Base-by-base conservation (phyloP, 1,284 basidiomycete genomes). In the Microbotryum scabiosae region DNA sequence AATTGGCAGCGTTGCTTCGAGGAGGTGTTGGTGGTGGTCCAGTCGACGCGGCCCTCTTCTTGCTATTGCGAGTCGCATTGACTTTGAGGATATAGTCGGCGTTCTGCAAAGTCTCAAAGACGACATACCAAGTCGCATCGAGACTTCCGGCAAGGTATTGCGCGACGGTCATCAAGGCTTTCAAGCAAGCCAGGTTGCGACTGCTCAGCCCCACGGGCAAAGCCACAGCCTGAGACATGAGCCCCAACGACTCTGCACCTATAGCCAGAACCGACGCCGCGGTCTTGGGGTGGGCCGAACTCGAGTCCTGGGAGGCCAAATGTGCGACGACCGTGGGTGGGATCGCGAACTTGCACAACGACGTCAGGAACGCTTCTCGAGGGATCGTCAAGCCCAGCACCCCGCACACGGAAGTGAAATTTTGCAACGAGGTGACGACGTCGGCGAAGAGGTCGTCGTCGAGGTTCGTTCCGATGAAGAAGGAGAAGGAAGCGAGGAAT, bases 361-460 rank as follows among this genome's bases (percentile, higher is more conserved):
- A 87, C 23, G 84, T 87, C 70, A 97, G 83, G 75, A 97, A 89
- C 0, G 91, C 90, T 68, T 97, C 91, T n/a, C 94, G 83, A 0
- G 92, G 90, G 0, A 89, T 93, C 0, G 79, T 77, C 5, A 97
- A 80, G 2, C 82, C 84, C 14, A 97, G 82, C 74, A 89, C 87
- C n/a, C 94, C 94, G 32, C 89, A 85, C 1, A 90, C 88, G 60
- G 88, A 87, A 4, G 88, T 88, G 74, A 96, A 83, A 43, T 86
- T 85, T 69, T 92, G 87, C 67, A 89, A 84, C 59, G 86, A 85
- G 1, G 84, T 80, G 14, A 94, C 80, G 4, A 87, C 85, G 61
- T 91, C 89, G 9, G 85, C 84, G 71, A 94, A 94, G 6, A 93
- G 80, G 57, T 89, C 84, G 69, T 92, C 89, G 0, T 88, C 88